Conservation (phyloP, 352 stramenopile species). For the Globisporangium heterothallicum region DNA sequence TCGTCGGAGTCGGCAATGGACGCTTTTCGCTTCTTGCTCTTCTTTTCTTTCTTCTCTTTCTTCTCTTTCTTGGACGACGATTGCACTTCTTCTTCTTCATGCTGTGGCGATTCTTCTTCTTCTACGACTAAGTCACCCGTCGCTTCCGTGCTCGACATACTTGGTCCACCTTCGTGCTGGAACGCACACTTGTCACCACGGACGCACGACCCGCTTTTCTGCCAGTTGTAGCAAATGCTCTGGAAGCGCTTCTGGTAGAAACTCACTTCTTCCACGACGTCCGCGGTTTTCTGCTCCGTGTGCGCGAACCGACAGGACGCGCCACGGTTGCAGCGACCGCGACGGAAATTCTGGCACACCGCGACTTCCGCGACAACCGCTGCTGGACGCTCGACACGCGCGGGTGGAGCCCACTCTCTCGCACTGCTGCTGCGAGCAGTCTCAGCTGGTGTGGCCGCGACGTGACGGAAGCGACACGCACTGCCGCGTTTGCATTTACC, state of each 20-base stretch:
- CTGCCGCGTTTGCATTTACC: constrained; percentile 62
- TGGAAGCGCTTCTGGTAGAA: constrained; percentile 63
- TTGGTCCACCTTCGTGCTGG: constrained; percentile 29
- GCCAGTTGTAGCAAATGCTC: constrained; percentile 64
- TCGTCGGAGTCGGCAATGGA: neutral
- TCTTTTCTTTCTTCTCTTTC: constrained; percentile 5
- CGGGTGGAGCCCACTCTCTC: constrained; percentile 18
- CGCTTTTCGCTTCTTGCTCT: constrained; percentile 14
- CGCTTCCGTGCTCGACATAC: neutral
- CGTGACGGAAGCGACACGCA: constrained; percentile 57
- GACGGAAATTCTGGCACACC: constrained; percentile 49
- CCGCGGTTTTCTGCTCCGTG: constrained; percentile 18
- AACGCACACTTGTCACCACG: constrained; percentile 45
- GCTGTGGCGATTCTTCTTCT: constrained; percentile 5
- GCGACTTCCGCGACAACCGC: constrained; percentile 40
- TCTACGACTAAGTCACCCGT: too few species aligned
- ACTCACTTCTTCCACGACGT: constrained; percentile 47
- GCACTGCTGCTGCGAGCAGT: constrained; percentile 12
- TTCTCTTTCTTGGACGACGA: neutral
- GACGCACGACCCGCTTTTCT: constrained; percentile 29
- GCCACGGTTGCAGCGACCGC: constrained; percentile 34
- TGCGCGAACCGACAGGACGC: constrained; percentile 56
- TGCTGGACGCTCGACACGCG: constrained; percentile 29
- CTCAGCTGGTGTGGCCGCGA: constrained; percentile 14
- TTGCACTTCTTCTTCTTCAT: neutral